A percentile compares a stretch with the other conserved stretches of the same genome.
These are phyloP conservation scores for Leucogyrophana mollusca DNA, from an alignment of 768 basidiomycete species.

Conservation along the genomic window DNA sequence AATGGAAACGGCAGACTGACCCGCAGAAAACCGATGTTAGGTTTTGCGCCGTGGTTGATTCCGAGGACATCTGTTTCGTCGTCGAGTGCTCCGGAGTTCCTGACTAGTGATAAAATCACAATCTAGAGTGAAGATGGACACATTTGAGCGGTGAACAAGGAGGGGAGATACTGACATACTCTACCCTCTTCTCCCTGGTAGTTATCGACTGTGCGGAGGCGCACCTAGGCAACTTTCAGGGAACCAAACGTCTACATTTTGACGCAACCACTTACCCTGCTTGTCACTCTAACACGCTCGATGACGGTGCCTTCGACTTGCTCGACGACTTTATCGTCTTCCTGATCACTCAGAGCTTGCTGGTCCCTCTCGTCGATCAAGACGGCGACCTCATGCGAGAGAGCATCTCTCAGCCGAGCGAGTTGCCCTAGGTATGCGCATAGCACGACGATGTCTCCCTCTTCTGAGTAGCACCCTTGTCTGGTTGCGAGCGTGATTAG, in stretches of 20 bases:
- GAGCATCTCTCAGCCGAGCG: slow-evolving; percentile 40
- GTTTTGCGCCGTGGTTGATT: slow-evolving; percentile 20
- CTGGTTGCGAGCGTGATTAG: slow-evolving; percentile 17
- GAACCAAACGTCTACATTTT: background rate
- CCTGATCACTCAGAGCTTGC: slow-evolving; percentile 54
- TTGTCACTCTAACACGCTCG: slow-evolving; percentile 51
- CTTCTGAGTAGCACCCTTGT: slow-evolving; percentile 45
- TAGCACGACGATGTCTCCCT: slow-evolving; percentile 53
- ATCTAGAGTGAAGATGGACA: slow-evolving; percentile 40
- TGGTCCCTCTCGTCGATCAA: slow-evolving; percentile 71
- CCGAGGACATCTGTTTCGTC: slow-evolving; percentile 25
- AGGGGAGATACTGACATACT: slow-evolving; percentile 25
- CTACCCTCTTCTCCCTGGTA: slow-evolving; percentile 76
- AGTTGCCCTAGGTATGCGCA: slow-evolving; percentile 55
- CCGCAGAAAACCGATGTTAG: slow-evolving; percentile 71
- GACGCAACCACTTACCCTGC: slow-evolving; percentile 39
- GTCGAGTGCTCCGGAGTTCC: slow-evolving; percentile 58
- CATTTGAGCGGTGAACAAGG: no score
- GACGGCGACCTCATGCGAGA: slow-evolving; percentile 51
- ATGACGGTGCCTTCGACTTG: slow-evolving; percentile 25
- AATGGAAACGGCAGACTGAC: slow-evolving; percentile 41
- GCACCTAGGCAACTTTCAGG: slow-evolving; percentile 40
- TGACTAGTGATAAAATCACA: slow-evolving; percentile 71
- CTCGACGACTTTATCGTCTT: slow-evolving; percentile 37
- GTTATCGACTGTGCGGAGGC: slow-evolving; percentile 73